Base-by-base conservation (phyloP, 2,329 filamentous ascomycete species). In the Curvularia eragrostidis region DNA sequence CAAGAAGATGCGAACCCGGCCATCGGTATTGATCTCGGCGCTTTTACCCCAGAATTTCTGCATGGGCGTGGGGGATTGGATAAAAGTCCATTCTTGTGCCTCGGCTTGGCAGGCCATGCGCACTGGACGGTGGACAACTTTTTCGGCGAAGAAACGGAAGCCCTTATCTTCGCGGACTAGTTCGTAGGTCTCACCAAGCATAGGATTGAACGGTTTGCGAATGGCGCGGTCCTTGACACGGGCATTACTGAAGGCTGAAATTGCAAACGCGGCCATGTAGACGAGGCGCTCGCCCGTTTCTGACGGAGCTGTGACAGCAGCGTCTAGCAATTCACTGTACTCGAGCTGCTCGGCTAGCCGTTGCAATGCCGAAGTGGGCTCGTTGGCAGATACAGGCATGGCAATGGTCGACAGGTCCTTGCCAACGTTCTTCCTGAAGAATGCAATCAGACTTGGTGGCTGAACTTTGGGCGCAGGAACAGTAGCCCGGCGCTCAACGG, bases 11-110 rank as follows among this genome's bases (percentile, higher is more conserved):
- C 93, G 87, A 3, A 92, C 88, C 24, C 91, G 90, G 2, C 95
- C 95, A 53, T 97, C 94, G 0, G 93, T 98, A 59, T 91, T 95
- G 61, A 99, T 87, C 77, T 99, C 95, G 2, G 92, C 92, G 53
- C 90, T 94, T 81, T 98, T 98, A 54, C 95, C 95, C 95, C 95
- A 98, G 80, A 99, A 99, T 74, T 98, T 98, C 74, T 99, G 94
- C 21, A 90, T 89, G 0, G 95, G 95, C 55, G 90, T 89, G 0
- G 95, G 91, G 4, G 90, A 91, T 74, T 98, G 95, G 1, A 91
- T 84, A 61, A 97, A 89, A 2, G 90, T 92, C 95, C 95, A 99
- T 56, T 85, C 82, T 38, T 87, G 84, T 38, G 91, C 87, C 75
- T 99, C 95, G 4, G 94, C 95, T 76, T 98, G 93, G 80, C 93